Evolutionary conservation across 2,329 filamentous ascomycete genomes (phyloP), one percentile per base, ranked within the genome.

Genomic region (Colletotrichum paranaense): DNA sequence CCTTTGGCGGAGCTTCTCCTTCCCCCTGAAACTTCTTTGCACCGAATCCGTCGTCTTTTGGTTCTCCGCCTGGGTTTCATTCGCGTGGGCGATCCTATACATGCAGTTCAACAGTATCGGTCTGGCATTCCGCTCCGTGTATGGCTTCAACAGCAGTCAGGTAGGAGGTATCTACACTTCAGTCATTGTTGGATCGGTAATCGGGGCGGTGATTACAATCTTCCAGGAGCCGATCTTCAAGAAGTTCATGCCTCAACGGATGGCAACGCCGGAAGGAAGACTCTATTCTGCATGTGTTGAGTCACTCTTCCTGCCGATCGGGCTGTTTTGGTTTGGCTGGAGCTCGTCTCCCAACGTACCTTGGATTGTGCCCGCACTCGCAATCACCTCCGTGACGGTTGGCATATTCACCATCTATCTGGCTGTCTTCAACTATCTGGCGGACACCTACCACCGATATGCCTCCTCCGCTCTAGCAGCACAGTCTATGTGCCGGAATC

Each of bases 291-390:
- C 89, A 3, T 93, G 92, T 78, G 80, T 92, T 4, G 88, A 92
- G 75, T 90, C 89, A 9, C 85, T 88, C 0, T 84, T 92, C 1
- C 84, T 94, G 63, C 92, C 92, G 0, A 87, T 90, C 4, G 92
- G 92, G 0, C 81, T 93, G 0, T 92, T 94, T 82, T 93, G 92
- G 91, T 93, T 93, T 76, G 91, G 91, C 11, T 92, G 91, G 89
- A 90, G 90, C 0, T 87, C 87, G 0, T 87, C 63, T 0, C 81
- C 75, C 70, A 81, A 80, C 0, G 82, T 91, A 0, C 88, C 86
- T 58, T 94, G 92, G 92, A 89, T 93, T 38, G 88, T 89, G 0
- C 92, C 92, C 0, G 82, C 88, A 0, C 81, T 94, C 5, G 91
- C 89, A 0, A 84, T 94, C 4, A 88, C 85, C 0, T 89, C 89